phyloP scores from a whole-genome alignment of 306 rosid species.

The Rosa persica region DNA sequence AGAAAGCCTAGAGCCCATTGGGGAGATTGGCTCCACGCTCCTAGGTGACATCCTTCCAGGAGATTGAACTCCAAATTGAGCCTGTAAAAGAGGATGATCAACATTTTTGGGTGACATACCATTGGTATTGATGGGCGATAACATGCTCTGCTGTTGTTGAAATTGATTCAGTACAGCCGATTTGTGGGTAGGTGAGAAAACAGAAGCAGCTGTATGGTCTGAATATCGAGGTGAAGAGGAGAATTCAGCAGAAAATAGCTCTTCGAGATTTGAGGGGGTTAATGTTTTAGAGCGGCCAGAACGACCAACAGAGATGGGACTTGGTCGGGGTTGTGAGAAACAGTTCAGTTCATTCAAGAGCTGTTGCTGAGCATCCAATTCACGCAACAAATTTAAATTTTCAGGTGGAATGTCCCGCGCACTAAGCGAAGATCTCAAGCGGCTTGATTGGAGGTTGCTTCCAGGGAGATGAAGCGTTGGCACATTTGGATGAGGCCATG shows the following conservation, averaged over 20 bases:
- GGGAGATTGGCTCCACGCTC: conserved; percentile 72
- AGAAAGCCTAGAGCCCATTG: conserved; percentile 59
- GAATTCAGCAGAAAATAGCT: conserved; percentile 71
- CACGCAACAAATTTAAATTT: conserved; percentile 46
- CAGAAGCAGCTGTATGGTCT: conserved; percentile 55
- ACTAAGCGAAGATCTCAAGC: conserved; percentile 79
- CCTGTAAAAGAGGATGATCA: conserved; percentile 63
- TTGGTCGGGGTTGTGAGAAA: conserved; percentile 56
- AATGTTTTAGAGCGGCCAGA: conserved; percentile 63
- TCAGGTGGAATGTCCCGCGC: conserved; percentile 72
- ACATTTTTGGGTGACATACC: conserved; percentile 62
- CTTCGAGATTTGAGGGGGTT: conserved; percentile 85
- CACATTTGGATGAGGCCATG: conserved; percentile 86
- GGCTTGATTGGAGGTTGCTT: conserved; percentile 78
- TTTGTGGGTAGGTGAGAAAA: conserved; percentile 77
- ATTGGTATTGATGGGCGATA: conserved; percentile 73
- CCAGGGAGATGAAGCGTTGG: conserved; percentile 87
- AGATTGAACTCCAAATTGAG: conserved; percentile 63
- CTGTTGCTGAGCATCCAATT: conserved; percentile 64
- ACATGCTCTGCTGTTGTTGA: conserved; percentile 74
- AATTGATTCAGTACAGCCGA: conserved; percentile 74
- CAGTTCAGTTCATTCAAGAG: conserved; percentile 63
- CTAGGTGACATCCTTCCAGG: conserved; percentile 94
- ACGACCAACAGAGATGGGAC: conserved; percentile 47
- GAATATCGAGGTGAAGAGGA: conserved; percentile 73